Evolutionary conservation across 2,329 filamentous ascomycete species (phyloP).

Genomic region (Fusarium compactum): DNA sequence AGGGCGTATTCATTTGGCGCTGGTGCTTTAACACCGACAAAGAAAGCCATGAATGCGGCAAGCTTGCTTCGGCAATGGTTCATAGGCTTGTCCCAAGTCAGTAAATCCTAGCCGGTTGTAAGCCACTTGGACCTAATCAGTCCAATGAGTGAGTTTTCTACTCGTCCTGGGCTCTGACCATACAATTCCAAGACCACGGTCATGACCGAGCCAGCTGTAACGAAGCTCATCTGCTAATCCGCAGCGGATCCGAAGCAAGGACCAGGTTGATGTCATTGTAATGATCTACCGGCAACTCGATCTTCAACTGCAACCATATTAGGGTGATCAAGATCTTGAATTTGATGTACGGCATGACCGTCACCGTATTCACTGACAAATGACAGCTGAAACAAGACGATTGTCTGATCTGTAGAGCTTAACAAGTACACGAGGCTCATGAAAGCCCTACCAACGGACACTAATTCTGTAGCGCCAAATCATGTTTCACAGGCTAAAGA

Average conservation of each 20-base stretch:
- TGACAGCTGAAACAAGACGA: neutral
- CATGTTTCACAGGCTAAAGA: neutral
- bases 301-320: neutral
- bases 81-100: too few species aligned
- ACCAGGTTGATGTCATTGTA: neutral
- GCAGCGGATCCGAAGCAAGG: conserved; percentile 12
- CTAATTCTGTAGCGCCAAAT: neutral
- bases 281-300: neutral
- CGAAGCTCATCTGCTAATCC: neutral
- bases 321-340: neutral
- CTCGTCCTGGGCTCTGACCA: neutral
- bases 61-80: too few species aligned
- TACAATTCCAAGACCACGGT: neutral
- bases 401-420: neutral
- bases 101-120: too few species aligned
- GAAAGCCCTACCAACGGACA: neutral
- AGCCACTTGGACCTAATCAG: neutral
- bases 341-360: neutral
- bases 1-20: too few species aligned
- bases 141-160: neutral
- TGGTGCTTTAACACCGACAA: too few species aligned
- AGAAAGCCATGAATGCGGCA: too few species aligned
- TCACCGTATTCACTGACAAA: neutral
- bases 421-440: neutral
- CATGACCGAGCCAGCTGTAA: neutral